Base-by-base conservation (phyloP, 352 stramenopile genomes). In the Phytophthora idaei region DNA sequence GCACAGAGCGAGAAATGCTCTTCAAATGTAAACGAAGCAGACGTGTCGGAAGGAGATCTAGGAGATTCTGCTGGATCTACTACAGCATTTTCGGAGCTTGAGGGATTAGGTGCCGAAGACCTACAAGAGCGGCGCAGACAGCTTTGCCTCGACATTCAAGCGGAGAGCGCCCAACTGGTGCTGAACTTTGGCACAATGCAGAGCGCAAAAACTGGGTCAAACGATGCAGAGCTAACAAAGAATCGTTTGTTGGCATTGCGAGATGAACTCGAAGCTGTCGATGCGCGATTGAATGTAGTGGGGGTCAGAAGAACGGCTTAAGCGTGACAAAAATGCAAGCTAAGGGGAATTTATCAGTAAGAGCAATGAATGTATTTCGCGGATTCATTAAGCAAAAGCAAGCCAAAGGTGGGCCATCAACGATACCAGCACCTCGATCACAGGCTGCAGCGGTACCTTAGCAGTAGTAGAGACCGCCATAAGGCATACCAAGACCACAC, bases 81-180 rank as follows among this genome's bases (percentile, higher is more conserved):
- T 27, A 8, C 34, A 9, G 37, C 4, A 11, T 64, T 67, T 49
- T 36, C 63, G 32, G 50, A 41, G 4, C 56, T 71, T 36, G 50
- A 39, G n/a, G 58, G 14, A 2, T 54, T 79, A 11, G 57, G 17
- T 41, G 6, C 63, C 21, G 17, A 57, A 12, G 69, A 67, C 37
- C 56, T 85, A 37, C 52, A 75, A 34, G 73, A 81, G 47, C 69
- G 44, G 10, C 73, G 76, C 14, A 71, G 67, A n/a, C 76, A 80
- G 60, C 61, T 88, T 5, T 88, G 79, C 28, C 61, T 88, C 1
- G 79, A 88, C 39, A 84, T 88, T 49, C 79, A 88, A 31, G 65
- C 71, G 2, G 77, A 71, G 57, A 88, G 77, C 51, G 77, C 79
- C 48, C 72, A 77, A 31, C 67, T 86, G 17, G 75, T 83, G 39